Base-by-base conservation (phyloP, 2,329 filamentous ascomycete species). In the Emmonsiellopsis sp. region DNA sequence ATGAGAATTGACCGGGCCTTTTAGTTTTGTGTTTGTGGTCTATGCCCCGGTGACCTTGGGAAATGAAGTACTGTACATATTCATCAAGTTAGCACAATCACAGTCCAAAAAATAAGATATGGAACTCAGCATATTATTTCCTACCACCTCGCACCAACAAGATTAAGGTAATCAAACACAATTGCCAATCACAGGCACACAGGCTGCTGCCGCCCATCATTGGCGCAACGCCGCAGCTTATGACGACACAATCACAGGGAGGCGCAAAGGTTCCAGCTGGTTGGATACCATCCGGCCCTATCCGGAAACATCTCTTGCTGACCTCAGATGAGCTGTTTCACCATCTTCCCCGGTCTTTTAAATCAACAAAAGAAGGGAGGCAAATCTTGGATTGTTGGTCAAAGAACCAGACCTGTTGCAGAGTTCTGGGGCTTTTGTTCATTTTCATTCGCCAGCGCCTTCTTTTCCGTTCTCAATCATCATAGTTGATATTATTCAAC, bases 181-280 rank as follows among this genome's bases (percentile, higher is more conserved):
- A 10, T 48, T 21, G 13, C 45, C 33, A 21, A 48, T 37, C 45
- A 39, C 10, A 39, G 13, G 9, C 8, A 2, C 33, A 13, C 13
- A 6, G 33, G 13, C 17, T 37, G 46, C 34, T 21, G 3, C 14
- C 11, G 34, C 10, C 46, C 21, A 17, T 49, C 34, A 49, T 49
- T 49, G 46, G 46, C 27, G 46, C 17, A 49, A 27, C 36, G 6
- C 10, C 5, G 10, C 13, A 7, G 7, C 37, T 32, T 39, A 49
- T 49, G 46, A 49, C 46, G 46, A 49, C 46, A 49, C 5, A 14
- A 49, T 39, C 34, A 5, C 46, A 39, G 46, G 40, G 50, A 46
- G 42, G 42, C 42, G 4, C 42, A 39, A 39, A 46, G 50, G 40
- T 52, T 52, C 50, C 50, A 52, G 33, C 42, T 52, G 50, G 50